Evolutionary conservation across 148 eudicot genomes (phyloP).

Genomic region (Arctostaphylos glauca): DNA sequence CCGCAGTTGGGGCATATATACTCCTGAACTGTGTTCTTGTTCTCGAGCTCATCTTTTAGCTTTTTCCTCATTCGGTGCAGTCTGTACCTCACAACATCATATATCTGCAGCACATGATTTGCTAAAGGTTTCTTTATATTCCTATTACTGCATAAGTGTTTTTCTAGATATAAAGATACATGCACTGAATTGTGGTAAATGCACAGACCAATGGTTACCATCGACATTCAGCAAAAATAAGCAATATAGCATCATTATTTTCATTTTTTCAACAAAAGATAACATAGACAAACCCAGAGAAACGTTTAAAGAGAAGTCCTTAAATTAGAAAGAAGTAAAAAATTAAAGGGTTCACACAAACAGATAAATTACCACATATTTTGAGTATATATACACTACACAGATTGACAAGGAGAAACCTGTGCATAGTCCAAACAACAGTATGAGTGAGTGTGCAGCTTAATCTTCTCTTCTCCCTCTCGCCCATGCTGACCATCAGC

Average conservation of each 20-base stretch:
- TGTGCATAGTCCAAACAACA: slow-evolving; percentile 98
- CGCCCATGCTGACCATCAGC: slow-evolving; percentile 55
- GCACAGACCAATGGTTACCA: background rate
- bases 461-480: slow-evolving; percentile 90
- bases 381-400: background rate
- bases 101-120: slow-evolving; percentile 56
- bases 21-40: slow-evolving; percentile 93
- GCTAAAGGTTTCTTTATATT: background rate
- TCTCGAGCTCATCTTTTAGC: slow-evolving; percentile 89
- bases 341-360: background rate
- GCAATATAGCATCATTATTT: background rate
- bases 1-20: slow-evolving; percentile 89
- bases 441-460: slow-evolving; percentile 93
- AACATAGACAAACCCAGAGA: background rate
- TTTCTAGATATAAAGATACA: background rate
- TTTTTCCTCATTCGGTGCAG: slow-evolving; percentile 93
- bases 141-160: background rate
- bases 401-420: slow-evolving; percentile 40
- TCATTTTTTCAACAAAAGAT: background rate
- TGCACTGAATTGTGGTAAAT: background rate
- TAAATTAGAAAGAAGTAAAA: background rate
- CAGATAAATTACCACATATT: background rate
- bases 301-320: background rate
- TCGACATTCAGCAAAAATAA: background rate
- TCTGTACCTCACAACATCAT: slow-evolving; percentile 95